A percentile compares a stretch with the other conserved stretches of the same genome.
These are phyloP conservation scores for Cutaneotrichosporon sp. DNA, from an alignment of 1,284 basidiomycete genomes.

Conservation along the genomic window DNA sequence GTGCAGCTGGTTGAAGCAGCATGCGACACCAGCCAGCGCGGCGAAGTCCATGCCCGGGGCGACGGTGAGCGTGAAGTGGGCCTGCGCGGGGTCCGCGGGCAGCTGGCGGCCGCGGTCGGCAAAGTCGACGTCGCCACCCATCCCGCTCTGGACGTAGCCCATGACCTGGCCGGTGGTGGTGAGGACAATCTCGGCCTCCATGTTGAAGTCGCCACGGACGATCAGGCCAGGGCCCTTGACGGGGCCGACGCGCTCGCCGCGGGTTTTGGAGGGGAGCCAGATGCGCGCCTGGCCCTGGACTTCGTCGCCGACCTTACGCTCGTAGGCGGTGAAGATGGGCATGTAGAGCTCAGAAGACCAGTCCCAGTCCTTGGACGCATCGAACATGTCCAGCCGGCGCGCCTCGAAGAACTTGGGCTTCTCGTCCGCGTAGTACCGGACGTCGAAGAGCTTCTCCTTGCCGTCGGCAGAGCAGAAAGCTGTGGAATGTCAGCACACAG, in stretches of 20 bases:
- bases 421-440: constrained; percentile 1
- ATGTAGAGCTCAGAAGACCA: not conserved
- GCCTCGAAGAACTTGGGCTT: constrained; percentile 2
- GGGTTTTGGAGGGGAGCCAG: not conserved
- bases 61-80: constrained; percentile 45
- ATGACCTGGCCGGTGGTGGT: constrained; percentile 8
- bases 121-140: too few species aligned
- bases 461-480: constrained; percentile 7
- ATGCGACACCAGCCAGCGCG: constrained; percentile 48
- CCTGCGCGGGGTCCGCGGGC: too few species aligned
- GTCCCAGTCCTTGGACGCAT: not conserved
- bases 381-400: constrained; percentile 9
- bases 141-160: constrained; percentile 6
- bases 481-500: not conserved
- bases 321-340: constrained; percentile 4
- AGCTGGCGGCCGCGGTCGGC: too few species aligned
- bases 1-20: constrained; percentile 47
- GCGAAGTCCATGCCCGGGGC: constrained; percentile 50
- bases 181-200: not conserved
- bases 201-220: constrained; percentile 8
- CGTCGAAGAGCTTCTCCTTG: constrained; percentile 6
- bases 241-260: not conserved
- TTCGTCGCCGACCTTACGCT: not conserved
- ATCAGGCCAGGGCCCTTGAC: constrained; percentile 6
- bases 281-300: not conserved